Evolutionary conservation across 106 monocot species (phyloP).

Genomic region (Dendrobium catenatum): DNA sequence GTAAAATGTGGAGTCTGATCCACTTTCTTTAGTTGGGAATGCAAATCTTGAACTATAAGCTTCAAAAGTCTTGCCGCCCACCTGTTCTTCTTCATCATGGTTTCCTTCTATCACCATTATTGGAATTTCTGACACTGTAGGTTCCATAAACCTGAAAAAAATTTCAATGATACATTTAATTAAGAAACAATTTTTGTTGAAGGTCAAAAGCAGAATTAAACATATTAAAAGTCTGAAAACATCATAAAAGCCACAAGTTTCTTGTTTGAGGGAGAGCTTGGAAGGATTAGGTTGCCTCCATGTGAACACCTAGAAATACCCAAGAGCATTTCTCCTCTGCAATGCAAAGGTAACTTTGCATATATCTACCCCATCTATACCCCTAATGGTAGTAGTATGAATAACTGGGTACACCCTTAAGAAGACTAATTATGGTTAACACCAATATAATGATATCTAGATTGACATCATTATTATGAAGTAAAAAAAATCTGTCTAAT

Average conservation of each 20-base stretch:
- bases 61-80: slow-evolving; percentile 46
- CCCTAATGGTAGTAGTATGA: background rate
- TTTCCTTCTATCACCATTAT: slow-evolving; percentile 92
- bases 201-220: background rate
- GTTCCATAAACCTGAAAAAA: slow-evolving; percentile 72
- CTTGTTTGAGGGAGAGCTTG: background rate
- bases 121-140: slow-evolving; percentile 52
- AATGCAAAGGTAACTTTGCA: background rate
- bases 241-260: background rate
- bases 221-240: background rate
- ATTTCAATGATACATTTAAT: background rate
- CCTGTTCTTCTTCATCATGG: slow-evolving; percentile 82
- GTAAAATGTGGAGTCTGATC: slow-evolving; percentile 65
- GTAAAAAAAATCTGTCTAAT: background rate
- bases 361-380: background rate
- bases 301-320: background rate
- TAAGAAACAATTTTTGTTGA: background rate
- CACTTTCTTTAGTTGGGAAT: slow-evolving; percentile 73
- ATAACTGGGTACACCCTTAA: background rate
- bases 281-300: background rate
- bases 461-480: background rate
- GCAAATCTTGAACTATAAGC: slow-evolving; percentile 82
- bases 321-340: background rate
- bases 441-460: background rate
- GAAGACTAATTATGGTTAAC: background rate